phyloP scores from a whole-genome alignment of 2,329 filamentous ascomycete genomes.

The Scopulariopsis brevicaulis region DNA sequence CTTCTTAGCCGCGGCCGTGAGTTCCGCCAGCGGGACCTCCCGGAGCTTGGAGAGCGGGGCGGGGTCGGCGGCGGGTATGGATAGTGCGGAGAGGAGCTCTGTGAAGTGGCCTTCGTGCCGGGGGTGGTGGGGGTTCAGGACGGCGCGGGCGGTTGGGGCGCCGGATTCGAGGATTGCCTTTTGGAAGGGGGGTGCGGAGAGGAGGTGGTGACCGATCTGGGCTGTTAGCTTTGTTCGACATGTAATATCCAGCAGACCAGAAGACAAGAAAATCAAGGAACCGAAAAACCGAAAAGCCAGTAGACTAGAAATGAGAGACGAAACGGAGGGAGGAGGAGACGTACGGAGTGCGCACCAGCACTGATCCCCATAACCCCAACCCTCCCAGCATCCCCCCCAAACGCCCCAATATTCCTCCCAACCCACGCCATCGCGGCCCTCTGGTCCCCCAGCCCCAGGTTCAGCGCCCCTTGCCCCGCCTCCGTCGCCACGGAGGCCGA shows the following conservation, averaged over 20 bases:
- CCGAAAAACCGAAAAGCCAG: too few species aligned
- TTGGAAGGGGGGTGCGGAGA: slow-evolving; percentile 37
- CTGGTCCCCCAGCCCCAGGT: slow-evolving; percentile 55
- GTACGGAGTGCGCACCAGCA: slow-evolving; percentile 51
- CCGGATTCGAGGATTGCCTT: slow-evolving; percentile 47
- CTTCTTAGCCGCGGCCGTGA: slow-evolving; percentile 27
- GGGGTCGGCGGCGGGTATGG: slow-evolving; percentile 13
- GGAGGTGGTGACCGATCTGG: slow-evolving; percentile 57
- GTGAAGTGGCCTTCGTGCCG: slow-evolving; percentile 44
- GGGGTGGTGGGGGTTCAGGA: slow-evolving; percentile 40
- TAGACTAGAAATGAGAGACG: neutral
- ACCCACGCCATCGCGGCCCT: slow-evolving; percentile 48
- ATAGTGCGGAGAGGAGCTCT: slow-evolving; percentile 37
- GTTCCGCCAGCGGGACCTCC: slow-evolving; percentile 21
- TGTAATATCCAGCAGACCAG: too few species aligned
- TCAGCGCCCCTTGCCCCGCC: slow-evolving; percentile 29
- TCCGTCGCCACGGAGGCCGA: slow-evolving; percentile 34
- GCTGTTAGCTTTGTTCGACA: slow-evolving; percentile 2
- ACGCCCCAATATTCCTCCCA: slow-evolving; percentile 41
- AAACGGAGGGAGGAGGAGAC: slow-evolving; percentile 5
- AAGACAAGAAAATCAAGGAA: too few species aligned
- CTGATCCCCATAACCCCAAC: slow-evolving; percentile 52
- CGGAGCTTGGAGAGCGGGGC: slow-evolving; percentile 38
- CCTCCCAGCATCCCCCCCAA: slow-evolving; percentile 46
- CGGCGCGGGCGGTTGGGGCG: slow-evolving; percentile 40